Base-by-base conservation (phyloP, 2,329 filamentous ascomycete genomes). In the Pezicula carpinea region DNA sequence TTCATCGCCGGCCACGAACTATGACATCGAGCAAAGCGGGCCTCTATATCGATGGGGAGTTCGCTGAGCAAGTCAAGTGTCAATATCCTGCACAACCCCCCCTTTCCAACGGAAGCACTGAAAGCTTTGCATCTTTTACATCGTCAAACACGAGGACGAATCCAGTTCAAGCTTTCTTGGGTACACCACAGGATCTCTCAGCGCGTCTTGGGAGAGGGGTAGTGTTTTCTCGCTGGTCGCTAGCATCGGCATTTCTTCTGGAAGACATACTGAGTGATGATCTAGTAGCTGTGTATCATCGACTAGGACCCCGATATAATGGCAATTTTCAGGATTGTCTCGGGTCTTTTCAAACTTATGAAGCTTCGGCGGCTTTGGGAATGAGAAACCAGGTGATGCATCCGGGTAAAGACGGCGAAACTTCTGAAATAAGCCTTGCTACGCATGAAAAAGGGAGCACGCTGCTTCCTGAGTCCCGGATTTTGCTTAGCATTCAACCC, bases 291-390 rank as follows among this genome's bases (percentile, higher is more conserved):
- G 93, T 99, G 0, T 89, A 96, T 59, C 89, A 86, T 63, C 87
- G 91, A 42, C 82, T 99, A 15, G 92, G 93, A 0, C 87, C 90
- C 19, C 82, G 89, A 40, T 99, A 99, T 58, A 85, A 89, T 61
- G 93, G 93, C 14, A 99, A 99, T 63, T 96, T 95, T 58, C 93
- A 99, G 67, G 93, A 99, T 62, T 93, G 89, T 57, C 76, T 99
- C 13, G 93, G 95, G 5, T 92, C 90, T 2, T 95, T 99, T 60
- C 90, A 97, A 62, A 99, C 95, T 0, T 99, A 99, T 63, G 83
- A 87, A 59, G 92, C 93, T 6, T 97, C 93, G 1, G 92, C 93
- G 6, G 84, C 88, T 45, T 72, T 99, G 33, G 93, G 95, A 49
- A 76, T 96, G 44, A 85, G 92, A 39, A 97, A 97, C 59, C 93